A percentile compares a stretch with the other conserved stretches of the same genome.
These are phyloP conservation scores for Zea mays DNA, from an alignment of 176 grass and related monocot species.

Conservation along the genomic window DNA sequence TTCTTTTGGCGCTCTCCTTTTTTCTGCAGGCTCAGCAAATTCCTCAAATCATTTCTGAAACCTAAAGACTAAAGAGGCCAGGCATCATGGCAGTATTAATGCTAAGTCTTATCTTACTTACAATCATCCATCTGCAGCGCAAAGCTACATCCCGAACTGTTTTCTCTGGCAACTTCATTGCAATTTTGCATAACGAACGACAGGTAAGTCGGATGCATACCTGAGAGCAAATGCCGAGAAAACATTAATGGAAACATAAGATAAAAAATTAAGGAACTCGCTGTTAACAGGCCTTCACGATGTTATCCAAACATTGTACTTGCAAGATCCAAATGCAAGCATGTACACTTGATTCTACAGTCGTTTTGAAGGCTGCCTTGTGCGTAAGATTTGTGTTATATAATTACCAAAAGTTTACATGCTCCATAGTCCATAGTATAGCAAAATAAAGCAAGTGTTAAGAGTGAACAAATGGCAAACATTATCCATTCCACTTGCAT, in stretches of 20 bases:
- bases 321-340: neutral
- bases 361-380: conserved; percentile 20
- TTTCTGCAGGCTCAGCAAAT: conserved; percentile 59
- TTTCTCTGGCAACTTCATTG: conserved; percentile 80
- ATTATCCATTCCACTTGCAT: conserved; percentile 21
- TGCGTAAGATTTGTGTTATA: neutral
- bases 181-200: conserved; percentile 86
- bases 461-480: conserved; percentile 13
- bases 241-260: conserved; percentile 13
- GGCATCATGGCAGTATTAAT: neutral
- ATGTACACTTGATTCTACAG: neutral
- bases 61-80: conserved; percentile 4
- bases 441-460: conserved; percentile 27
- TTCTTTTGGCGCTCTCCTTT: conserved; percentile 95
- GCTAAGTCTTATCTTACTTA: conserved; percentile 45
- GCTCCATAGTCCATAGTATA: neutral
- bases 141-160: conserved; percentile 92
- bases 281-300: neutral
- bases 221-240: conserved; percentile 47
- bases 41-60: conserved; percentile 35
- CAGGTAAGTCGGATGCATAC: conserved; percentile 62
- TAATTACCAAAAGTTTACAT: neutral
- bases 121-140: conserved; percentile 91
- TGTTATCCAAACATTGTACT: conserved; percentile 15
- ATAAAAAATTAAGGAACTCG: neutral